Evolutionary conservation across 345 rosid species (phyloP).

Genomic region (Tarenaya hassleriana): DNA sequence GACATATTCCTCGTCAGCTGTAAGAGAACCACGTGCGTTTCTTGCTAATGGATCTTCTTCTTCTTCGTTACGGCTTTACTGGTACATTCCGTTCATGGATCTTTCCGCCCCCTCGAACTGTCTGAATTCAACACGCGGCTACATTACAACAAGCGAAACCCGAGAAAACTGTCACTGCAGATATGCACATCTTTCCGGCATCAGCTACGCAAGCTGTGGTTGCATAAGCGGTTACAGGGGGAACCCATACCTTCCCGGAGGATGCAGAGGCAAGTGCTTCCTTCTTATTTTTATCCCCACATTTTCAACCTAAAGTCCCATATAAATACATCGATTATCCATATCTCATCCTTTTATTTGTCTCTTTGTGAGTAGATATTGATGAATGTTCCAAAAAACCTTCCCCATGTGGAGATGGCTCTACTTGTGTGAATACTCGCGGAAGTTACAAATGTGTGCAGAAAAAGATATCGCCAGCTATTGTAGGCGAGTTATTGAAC

Average conservation of each 20-base stretch:
- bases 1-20: not conserved
- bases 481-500: no score
- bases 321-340: no score
- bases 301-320: no score
- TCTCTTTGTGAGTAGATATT: conserved; percentile 5
- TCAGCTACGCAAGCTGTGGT: conserved; percentile 11
- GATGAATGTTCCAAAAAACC: not conserved
- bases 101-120: not conserved
- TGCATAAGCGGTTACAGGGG: conserved; percentile 28
- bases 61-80: conserved; percentile 20
- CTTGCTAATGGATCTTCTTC: not conserved
- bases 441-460: not conserved
- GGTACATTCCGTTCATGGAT: conserved; percentile 18
- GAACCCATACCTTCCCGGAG: conserved; percentile 25
- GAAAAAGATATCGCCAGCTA: not conserved
- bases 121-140: not conserved
- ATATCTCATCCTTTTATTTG: not conserved
- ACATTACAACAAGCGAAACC: no score
- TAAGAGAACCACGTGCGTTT: not conserved
- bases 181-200: not conserved
- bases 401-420: not conserved
- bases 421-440: not conserved
- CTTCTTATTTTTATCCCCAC: no score
- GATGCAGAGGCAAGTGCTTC: conserved; percentile 22
- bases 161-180: conserved; percentile 1